phyloP scores from a whole-genome alignment of 1,139 yeast genomes.

The Candida glucosophila region DNA sequence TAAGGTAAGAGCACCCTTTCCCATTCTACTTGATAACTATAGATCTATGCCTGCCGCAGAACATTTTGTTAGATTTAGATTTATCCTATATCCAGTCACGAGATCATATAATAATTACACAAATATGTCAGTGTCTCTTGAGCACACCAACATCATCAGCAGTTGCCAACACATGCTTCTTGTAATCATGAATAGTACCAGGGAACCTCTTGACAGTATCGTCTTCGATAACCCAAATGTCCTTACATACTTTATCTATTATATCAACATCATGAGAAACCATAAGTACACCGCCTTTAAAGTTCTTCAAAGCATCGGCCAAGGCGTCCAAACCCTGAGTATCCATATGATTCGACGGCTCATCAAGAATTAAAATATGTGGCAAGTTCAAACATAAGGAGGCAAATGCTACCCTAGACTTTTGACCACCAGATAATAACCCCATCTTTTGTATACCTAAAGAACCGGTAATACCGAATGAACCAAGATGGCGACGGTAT shows the following conservation, averaged over 20 bases:
- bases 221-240: slow-evolving; percentile 90
- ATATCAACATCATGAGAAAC: slow-evolving; percentile 95
- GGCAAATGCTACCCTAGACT: slow-evolving; percentile 96
- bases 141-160: slow-evolving; percentile 89
- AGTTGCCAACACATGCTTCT: slow-evolving; percentile 70
- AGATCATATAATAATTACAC: no score
- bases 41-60: no score
- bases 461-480: slow-evolving; percentile 94
- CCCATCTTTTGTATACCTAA: slow-evolving; percentile 88
- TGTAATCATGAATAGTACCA: slow-evolving; percentile 82
- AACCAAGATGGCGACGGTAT: slow-evolving; percentile 91
- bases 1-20: no score
- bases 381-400: slow-evolving; percentile 86
- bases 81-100: slow-evolving; percentile 1
- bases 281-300: slow-evolving; percentile 94
- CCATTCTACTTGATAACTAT: no score
- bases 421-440: slow-evolving; percentile 93
- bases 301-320: slow-evolving; percentile 76
- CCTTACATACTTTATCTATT: slow-evolving; percentile 80
- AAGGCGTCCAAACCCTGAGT: slow-evolving; percentile 95
- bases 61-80: no score
- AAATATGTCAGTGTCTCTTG: slow-evolving; percentile 49
- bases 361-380: slow-evolving; percentile 89
- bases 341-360: slow-evolving; percentile 98
- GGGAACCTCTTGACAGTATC: slow-evolving; percentile 73